Evolutionary conservation across 495 filamentous ascomycete species (phyloP), one percentile per base, ranked within the genome.

Genomic region (Mytilinidion resinicola): DNA sequence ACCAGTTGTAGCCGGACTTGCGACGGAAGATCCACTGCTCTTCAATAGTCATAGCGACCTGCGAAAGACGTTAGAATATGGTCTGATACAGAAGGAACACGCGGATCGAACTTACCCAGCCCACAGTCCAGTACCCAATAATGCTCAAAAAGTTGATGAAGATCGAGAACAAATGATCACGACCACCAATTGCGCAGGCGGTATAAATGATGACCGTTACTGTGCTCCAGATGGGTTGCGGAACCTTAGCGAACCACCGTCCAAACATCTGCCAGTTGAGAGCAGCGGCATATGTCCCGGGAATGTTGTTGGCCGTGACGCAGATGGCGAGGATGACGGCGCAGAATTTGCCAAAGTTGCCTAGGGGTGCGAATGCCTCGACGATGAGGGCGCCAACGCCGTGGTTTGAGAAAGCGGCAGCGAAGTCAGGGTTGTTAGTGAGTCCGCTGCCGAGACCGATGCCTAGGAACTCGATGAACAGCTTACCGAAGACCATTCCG

Each of bases 51-150:
- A 88, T 84, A 30, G 36, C 36, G 21, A 61, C 51, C 52, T 30
- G 25, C 6, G 25, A 30, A 3, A 30, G 6, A 6, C 6, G 25
- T 30, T 6, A 30, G 6, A 30, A 30, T 6, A 30, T 30, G 25
- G 25, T 6, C 6, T 30, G 25, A 6, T 30, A n/a, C n/a, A 3
- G 25, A 30, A 30, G 2, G 6, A 30, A 3, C 2, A 30, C 6
- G 25, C 25, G 14, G 15, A 46, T 20, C 8, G 33, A 17, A 46
- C 59, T 51, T 6, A 61, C 46, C 14, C 42, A 60, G 43, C 85
- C 80, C 33, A 78, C 78, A 9, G 85, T 77, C 85, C 85, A 88
- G 67, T 88, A 88, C 21, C 85, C 85, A 82, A 89, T 88, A 30
- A 89, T 69, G 1, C 84, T 80, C 19, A 89, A 74, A 68, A 88